Evolutionary conservation across 306 rosid genomes (phyloP).

Genomic region (Trichosanthes truncata): DNA sequence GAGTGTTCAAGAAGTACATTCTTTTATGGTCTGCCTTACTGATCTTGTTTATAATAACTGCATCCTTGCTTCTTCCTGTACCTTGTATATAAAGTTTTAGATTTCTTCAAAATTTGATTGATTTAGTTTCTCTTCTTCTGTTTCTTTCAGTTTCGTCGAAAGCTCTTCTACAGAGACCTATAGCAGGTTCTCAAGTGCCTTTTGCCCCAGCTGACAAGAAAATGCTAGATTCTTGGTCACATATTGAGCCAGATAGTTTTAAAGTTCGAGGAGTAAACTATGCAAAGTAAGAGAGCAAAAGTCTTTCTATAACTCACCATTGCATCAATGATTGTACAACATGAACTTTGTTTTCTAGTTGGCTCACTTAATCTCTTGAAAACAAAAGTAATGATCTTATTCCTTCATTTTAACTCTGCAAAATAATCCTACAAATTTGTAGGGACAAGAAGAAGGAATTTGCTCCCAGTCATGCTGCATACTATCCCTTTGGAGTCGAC

Average conservation of each 20-base stretch:
- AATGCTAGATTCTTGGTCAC: constrained; percentile 89
- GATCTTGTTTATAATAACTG: neutral
- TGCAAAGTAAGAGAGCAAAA: constrained; percentile 48
- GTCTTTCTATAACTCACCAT: neutral
- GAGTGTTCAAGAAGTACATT: constrained; percentile 18
- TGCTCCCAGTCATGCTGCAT: constrained; percentile 69
- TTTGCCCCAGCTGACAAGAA: constrained; percentile 84
- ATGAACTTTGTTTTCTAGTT: neutral
- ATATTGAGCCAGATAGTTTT: constrained; percentile 66
- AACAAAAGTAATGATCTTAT: neutral
- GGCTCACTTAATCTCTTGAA: neutral
- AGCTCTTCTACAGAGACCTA: constrained; percentile 66
- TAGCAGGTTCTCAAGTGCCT: constrained; percentile 91
- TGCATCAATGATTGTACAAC: neutral
- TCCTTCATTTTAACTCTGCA: neutral
- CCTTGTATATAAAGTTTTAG: neutral
- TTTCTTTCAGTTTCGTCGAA: constrained; percentile 78
- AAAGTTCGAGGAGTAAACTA: constrained; percentile 79
- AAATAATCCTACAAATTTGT: constrained; percentile 19
- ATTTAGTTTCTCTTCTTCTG: constrained; percentile 1
- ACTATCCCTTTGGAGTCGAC: constrained; percentile 90
- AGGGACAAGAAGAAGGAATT: constrained; percentile 93
- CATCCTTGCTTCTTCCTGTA: neutral
- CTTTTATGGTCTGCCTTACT: neutral
- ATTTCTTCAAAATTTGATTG: neutral